Percentiles rank a stretch among this genome's conserved stretches.
phyloP scores from a whole-genome alignment of 108 stramenopile genomes.

The Nitzschia sp. region DNA sequence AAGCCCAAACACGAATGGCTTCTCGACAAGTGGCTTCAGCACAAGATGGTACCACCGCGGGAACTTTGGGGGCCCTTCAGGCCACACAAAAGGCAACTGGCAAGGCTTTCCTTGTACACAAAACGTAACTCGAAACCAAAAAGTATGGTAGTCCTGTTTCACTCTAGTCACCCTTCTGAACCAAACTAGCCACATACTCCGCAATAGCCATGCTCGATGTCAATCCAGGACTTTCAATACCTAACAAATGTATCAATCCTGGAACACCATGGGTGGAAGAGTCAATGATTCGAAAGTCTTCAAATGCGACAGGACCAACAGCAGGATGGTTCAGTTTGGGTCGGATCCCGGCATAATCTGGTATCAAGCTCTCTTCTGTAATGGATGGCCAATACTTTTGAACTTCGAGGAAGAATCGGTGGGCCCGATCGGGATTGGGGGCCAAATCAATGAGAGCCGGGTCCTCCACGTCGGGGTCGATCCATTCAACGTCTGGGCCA shows the following conservation, averaged over 20 bases:
- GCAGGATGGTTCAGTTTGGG: conserved; percentile 79
- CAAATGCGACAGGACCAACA: conserved; percentile 7
- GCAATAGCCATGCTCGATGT: conserved; percentile 79
- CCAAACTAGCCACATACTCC: conserved; percentile 44
- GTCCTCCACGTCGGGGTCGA: conserved; percentile 29
- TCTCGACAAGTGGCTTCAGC: conserved; percentile 48
- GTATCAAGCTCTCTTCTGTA: conserved; percentile 46
- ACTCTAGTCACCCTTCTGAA: conserved; percentile 1
- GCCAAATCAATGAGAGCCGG: conserved; percentile 59
- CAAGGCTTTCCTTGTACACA: conserved; percentile 89
- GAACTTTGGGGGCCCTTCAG: conserved; percentile 83
- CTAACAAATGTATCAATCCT: conserved; percentile 72
- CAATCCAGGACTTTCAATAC: conserved; percentile 87
- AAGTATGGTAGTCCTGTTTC: neutral
- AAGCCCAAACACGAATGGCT: conserved; percentile 60
- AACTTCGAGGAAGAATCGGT: conserved; percentile 67
- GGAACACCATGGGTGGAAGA: conserved; percentile 56
- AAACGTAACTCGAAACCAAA: conserved; percentile 49
- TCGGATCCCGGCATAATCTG: conserved; percentile 81
- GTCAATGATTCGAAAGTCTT: conserved; percentile 69
- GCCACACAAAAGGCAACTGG: conserved; percentile 89
- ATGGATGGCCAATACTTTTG: conserved; percentile 79
- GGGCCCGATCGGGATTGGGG: conserved; percentile 46
- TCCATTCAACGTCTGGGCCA: conserved; percentile 87
- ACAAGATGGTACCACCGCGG: conserved; percentile 46